These are phyloP conservation scores for Alternaria alternata DNA, from an alignment of 2,329 filamentous ascomycete genomes.

Conservation along the genomic window DNA sequence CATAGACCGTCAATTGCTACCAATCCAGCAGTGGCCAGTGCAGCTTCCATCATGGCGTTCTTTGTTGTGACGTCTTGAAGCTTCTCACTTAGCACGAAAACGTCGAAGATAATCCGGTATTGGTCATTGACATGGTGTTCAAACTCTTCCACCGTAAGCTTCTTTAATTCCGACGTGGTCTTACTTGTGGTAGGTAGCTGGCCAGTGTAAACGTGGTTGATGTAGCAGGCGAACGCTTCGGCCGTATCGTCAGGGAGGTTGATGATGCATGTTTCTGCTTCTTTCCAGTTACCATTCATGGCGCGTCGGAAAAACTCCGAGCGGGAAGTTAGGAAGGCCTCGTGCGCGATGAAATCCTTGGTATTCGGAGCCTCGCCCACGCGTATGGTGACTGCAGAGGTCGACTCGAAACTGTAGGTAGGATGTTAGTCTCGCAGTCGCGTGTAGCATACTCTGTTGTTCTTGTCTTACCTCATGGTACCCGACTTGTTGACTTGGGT, in stretches of 20 bases:
- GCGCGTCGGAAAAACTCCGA: conserved; percentile 27
- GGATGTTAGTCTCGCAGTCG: neutral
- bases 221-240: conserved; percentile 19
- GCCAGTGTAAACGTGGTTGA: conserved; percentile 16
- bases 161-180: neutral
- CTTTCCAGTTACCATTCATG: conserved; percentile 23
- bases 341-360: conserved; percentile 18
- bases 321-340: conserved; percentile 13
- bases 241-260: conserved; percentile 17
- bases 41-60: neutral
- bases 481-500: neutral
- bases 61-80: neutral
- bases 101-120: neutral
- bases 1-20: neutral
- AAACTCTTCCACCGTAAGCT: neutral
- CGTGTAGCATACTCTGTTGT: neutral
- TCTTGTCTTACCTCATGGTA: neutral
- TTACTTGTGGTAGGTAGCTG: neutral
- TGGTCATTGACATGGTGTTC: fast-evolving
- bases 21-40: neutral
- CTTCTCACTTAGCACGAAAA: neutral
- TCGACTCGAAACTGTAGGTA: neutral
- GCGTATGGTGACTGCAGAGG: conserved; percentile 2
- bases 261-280: conserved; percentile 12
- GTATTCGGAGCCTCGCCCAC: conserved; percentile 4